Base-by-base conservation (phyloP, 2,329 filamentous ascomycete genomes). In the Fusarium sp. region DNA sequence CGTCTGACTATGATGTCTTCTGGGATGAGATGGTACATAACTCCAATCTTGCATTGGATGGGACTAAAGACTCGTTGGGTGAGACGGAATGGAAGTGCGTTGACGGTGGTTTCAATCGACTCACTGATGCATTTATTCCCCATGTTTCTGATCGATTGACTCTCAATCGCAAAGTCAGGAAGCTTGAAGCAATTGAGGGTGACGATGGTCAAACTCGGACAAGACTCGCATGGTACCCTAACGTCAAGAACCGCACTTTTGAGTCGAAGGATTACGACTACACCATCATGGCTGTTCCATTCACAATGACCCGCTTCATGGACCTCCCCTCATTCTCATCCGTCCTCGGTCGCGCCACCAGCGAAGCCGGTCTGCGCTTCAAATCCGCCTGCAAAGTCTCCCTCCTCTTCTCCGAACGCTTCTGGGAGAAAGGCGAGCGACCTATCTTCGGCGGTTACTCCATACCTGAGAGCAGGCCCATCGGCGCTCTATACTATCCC, bases 361-460 rank as follows among this genome's bases (percentile, higher is more conserved):
- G 49, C 11, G 62, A 65, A 33, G 62, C 62, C 41, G 64, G 64
- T 8, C 30, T 69, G 6, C 44, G 60, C 10, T 69, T 69, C 37
- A 69, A 69, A 15, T 73, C 78, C 0, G 83, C 85, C 46, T 89
- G 86, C 82, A 88, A 70, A n/a, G 67, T 66, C 2, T 57, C 66
- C 6, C 52, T 70, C 6, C 56, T 61, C 13, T 93, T 91, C 82
- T 83, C 86, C 62, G 89, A 90, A 0, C 88, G 91, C 3, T 89
- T 88, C 81, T 88, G 86, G 86, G 86, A 88, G 74, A 82, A 85
- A 62, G 80, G 80, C 52, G 77, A 80, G 33, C 82, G 82, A 50
- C 85, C 85, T 8, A 93, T 93, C 77, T 83, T 87, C 64, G 91
- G 91, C 15, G 88, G 90, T 10, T 92, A 90, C 75, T 87, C 86